Evolutionary conservation across 148 eudicot genomes (phyloP).

Genomic region (Vaccinium corymbosum): DNA sequence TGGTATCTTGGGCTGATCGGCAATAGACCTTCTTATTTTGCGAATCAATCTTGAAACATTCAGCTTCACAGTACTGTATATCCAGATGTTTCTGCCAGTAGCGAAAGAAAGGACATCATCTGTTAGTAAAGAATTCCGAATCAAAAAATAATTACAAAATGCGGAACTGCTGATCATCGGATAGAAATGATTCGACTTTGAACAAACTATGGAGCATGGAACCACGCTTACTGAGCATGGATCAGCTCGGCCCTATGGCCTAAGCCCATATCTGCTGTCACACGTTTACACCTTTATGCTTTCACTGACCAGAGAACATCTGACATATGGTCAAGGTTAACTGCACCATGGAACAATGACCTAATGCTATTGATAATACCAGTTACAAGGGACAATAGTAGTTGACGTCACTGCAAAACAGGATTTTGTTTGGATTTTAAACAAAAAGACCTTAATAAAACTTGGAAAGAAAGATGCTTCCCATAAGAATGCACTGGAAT

Average conservation of each 20-base stretch:
- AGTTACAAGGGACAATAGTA: neutral
- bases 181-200: neutral
- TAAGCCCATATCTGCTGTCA: neutral
- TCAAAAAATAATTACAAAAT: neutral
- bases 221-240: neutral
- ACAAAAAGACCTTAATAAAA: neutral
- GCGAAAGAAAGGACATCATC: neutral
- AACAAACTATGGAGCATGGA: neutral
- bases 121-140: neutral
- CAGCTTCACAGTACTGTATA: slow-evolving; percentile 29
- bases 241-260: neutral
- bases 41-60: slow-evolving; percentile 36
- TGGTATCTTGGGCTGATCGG: slow-evolving; percentile 24
- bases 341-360: slow-evolving; percentile 5
- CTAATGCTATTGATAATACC: neutral
- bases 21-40: slow-evolving; percentile 33
- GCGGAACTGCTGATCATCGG: neutral
- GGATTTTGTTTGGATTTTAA: neutral
- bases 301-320: neutral
- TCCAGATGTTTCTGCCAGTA: slow-evolving; percentile 27
- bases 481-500: too few relatives aligned
- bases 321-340: neutral
- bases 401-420: neutral
- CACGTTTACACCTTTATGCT: neutral
- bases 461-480: neutral